Percentiles rank a stretch among this genome's conserved stretches.
phyloP scores from a whole-genome alignment of 805 yeast genomes.

The Zygoascus biomembranicola region DNA sequence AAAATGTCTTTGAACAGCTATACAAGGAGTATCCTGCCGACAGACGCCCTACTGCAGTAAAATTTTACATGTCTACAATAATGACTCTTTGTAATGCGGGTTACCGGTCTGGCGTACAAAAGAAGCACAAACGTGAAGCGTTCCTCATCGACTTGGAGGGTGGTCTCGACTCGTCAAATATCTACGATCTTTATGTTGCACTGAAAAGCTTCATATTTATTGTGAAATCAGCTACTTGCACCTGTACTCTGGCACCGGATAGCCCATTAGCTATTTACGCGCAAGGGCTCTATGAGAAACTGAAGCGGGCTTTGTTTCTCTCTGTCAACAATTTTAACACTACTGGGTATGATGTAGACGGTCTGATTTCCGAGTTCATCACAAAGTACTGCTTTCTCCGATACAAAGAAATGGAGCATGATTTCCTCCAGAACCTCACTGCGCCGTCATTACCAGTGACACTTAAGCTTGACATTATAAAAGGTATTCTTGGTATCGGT shows the following conservation, averaged over 20 bases:
- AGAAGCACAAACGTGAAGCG: neutral
- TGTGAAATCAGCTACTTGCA: constrained; percentile 13
- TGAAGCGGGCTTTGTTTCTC: constrained; percentile 9
- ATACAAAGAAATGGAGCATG: constrained; percentile 3
- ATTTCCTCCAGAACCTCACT: constrained; percentile 7
- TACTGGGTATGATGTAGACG: constrained; percentile 6
- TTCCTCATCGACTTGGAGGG: neutral
- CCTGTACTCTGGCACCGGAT: constrained; percentile 5
- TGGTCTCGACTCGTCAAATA: neutral
- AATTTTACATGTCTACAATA: constrained; percentile 10
- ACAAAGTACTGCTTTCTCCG: constrained; percentile 8
- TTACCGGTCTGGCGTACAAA: neutral
- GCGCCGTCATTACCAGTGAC: constrained; percentile 3
- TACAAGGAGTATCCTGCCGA: constrained; percentile 7
- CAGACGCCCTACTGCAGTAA: constrained; percentile 7
- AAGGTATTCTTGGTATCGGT: constrained; percentile 10
- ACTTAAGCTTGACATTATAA: constrained; percentile 10
- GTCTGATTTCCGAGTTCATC: constrained; percentile 11
- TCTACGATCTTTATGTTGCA: constrained; percentile 4
- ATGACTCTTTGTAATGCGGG: constrained; percentile 6
- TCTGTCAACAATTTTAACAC: neutral
- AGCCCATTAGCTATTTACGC: constrained; percentile 6
- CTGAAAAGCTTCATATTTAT: constrained; percentile 8
- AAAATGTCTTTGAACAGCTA: constrained; percentile 11
- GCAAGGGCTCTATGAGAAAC: constrained; percentile 4